phyloP scores from a whole-genome alignment of 1,284 basidiomycete genomes.

The Phaffia rhodozyma region DNA sequence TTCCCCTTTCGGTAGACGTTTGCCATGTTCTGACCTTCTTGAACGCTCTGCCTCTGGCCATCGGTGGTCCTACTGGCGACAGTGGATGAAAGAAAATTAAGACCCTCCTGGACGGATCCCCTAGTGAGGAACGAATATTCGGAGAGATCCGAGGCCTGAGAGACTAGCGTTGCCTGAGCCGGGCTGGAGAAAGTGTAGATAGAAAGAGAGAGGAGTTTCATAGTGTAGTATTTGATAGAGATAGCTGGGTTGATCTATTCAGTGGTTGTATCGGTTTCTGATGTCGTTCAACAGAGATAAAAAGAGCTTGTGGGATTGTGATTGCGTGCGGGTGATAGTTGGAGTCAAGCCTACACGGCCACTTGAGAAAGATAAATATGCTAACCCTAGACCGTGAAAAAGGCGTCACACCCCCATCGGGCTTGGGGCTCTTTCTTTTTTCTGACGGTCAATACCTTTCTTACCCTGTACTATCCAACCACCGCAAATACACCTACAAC shows the following conservation, averaged over 20 bases:
- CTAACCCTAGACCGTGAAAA: too few species aligned
- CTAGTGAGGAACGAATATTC: slow-evolving; percentile 91
- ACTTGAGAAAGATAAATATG: too few species aligned
- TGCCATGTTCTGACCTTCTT: slow-evolving; percentile 32
- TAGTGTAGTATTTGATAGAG: slow-evolving; percentile 21
- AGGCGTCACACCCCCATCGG: too few species aligned
- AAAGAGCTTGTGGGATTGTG: too few species aligned
- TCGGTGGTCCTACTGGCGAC: slow-evolving; percentile 69
- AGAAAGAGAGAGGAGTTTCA: slow-evolving; percentile 44
- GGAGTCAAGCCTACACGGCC: too few species aligned
- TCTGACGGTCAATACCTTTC: too few species aligned
- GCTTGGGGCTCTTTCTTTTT: too few species aligned
- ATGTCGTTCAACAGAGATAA: too few species aligned
- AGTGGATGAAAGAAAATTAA: slow-evolving; percentile 81
- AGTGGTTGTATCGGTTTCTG: too few species aligned
- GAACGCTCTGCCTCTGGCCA: slow-evolving; percentile 73
- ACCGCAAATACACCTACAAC: too few species aligned
- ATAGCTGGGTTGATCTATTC: background rate
- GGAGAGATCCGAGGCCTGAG: slow-evolving; percentile 67
- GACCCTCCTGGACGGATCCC: slow-evolving; percentile 71
- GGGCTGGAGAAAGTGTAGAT: slow-evolving; percentile 36
- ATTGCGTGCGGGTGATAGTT: too few species aligned
- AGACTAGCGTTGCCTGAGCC: slow-evolving; percentile 49
- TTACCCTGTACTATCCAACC: too few species aligned
- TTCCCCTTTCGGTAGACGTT: slow-evolving; percentile 16